Conservation (phyloP, 495 filamentous ascomycete genomes). For the Penicillium ochrochloron region DNA sequence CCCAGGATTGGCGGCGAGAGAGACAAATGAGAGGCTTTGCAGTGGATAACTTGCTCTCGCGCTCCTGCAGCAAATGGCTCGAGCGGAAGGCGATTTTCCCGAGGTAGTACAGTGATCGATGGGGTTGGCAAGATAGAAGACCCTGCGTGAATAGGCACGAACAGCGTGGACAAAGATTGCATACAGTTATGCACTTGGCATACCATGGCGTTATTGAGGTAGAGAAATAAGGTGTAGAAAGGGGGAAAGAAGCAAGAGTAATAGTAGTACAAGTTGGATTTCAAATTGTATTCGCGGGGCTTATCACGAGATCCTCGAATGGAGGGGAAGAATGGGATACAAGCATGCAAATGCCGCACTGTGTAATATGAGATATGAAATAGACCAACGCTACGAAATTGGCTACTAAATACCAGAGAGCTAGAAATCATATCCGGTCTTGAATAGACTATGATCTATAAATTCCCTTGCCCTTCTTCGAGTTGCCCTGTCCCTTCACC, state of each 20-base stretch:
- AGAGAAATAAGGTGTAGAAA: slow-evolving; percentile 8
- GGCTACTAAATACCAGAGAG: not conserved
- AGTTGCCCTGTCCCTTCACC: slow-evolving; percentile 15
- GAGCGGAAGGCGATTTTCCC: slow-evolving; percentile 27
- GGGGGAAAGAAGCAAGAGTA: slow-evolving; percentile 13
- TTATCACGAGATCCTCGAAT: slow-evolving; percentile 18
- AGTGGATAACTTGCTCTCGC: slow-evolving; percentile 11
- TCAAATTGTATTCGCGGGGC: slow-evolving; percentile 13
- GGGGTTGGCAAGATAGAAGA: slow-evolving; percentile 25
- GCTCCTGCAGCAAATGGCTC: slow-evolving; percentile 13
- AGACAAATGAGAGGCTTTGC: slow-evolving; percentile 24
- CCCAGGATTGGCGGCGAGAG: not conserved
- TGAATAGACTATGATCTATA: slow-evolving; percentile 6
- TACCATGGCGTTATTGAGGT: not conserved
- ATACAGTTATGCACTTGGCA: not conserved
- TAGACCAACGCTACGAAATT: not conserved
- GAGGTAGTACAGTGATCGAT: slow-evolving; percentile 34
- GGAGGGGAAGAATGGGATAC: not conserved
- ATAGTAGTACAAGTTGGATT: slow-evolving; percentile 31
- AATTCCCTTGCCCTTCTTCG: slow-evolving; percentile 5
- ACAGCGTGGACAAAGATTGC: not conserved
- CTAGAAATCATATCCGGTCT: not conserved
- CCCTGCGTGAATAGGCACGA: slow-evolving; percentile 24
- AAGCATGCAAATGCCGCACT: not conserved
- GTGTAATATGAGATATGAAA: not conserved